These are phyloP conservation scores for Fraxinus floribunda DNA, from an alignment of 305 asterid genomes.

Conservation along the genomic window DNA sequence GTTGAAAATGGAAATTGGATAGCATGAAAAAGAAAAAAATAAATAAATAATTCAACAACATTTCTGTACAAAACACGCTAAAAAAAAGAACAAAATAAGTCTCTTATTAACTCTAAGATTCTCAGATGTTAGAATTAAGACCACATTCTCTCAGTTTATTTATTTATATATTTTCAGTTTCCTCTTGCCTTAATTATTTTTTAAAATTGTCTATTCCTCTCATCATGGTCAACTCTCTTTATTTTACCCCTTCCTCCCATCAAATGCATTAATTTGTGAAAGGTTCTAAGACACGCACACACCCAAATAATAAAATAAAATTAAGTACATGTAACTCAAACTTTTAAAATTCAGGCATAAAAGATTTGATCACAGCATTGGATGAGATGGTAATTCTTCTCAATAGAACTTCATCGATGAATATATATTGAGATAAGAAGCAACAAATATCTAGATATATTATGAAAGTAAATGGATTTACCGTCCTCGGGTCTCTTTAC, in stretches of 20 bases:
- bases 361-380: not conserved
- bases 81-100: not conserved
- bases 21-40: not conserved
- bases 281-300: not conserved
- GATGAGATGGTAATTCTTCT: not conserved
- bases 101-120: not conserved
- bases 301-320: not conserved
- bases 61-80: not conserved
- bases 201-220: not conserved
- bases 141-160: not conserved
- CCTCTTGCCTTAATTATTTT: not conserved
- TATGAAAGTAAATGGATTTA: slow-evolving; percentile 29
- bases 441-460: not conserved
- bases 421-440: not conserved
- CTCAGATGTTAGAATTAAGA: not conserved
- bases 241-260: not conserved
- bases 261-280: not conserved
- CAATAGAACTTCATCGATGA: not conserved
- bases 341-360: not conserved
- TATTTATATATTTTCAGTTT: not conserved
- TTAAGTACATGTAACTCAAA: not conserved
- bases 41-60: not conserved
- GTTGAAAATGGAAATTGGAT: not conserved
- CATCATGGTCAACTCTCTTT: not conserved
- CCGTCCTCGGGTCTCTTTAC: slow-evolving; percentile 79